These are phyloP conservation scores for Lactifluus hygrophoroides DNA, from an alignment of 768 basidiomycete species.

Conservation along the genomic window DNA sequence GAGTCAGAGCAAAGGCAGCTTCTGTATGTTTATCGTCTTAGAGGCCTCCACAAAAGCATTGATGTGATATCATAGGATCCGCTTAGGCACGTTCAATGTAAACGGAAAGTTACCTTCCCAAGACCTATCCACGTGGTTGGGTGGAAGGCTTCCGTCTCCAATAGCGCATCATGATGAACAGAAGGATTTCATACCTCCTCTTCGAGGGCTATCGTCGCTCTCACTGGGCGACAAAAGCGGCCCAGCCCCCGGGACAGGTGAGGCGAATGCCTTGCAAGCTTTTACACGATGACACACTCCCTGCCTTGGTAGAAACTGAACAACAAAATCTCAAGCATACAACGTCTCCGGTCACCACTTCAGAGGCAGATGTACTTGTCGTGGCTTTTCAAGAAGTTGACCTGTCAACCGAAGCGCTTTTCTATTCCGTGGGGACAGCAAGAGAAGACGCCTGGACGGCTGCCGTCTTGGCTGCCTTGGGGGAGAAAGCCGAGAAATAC, in stretches of 20 bases:
- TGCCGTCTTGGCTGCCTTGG: slow-evolving; percentile 62
- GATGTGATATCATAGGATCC: slow-evolving; percentile 37
- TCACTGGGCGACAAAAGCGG: slow-evolving; percentile 17
- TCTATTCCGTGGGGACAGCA: slow-evolving; percentile 55
- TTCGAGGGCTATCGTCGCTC: slow-evolving; percentile 23
- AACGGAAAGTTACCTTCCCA: slow-evolving; percentile 70
- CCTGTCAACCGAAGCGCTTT: slow-evolving; percentile 64
- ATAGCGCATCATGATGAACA: neutral
- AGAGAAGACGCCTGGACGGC: slow-evolving; percentile 65
- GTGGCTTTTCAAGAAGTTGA: slow-evolving; percentile 78
- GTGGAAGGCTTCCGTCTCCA: slow-evolving; percentile 20
- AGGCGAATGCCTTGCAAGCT: neutral
- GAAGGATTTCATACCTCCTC: slow-evolving; percentile 21
- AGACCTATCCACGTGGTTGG: slow-evolving; percentile 61
- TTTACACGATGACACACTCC: neutral
- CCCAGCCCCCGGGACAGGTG: neutral
- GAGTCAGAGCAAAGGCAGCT: slow-evolving; percentile 5
- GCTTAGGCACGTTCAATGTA: slow-evolving; percentile 78
- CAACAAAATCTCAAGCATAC: neutral
- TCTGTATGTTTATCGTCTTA: slow-evolving; percentile 17
- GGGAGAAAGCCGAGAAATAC: slow-evolving; percentile 52
- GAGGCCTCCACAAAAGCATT: neutral
- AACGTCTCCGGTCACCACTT: neutral
- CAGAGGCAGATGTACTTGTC: slow-evolving; percentile 62
- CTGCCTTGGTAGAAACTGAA: neutral